Conservation (phyloP, 192 early-diverging fungal genomes). For the Coemansia reversa region DNA sequence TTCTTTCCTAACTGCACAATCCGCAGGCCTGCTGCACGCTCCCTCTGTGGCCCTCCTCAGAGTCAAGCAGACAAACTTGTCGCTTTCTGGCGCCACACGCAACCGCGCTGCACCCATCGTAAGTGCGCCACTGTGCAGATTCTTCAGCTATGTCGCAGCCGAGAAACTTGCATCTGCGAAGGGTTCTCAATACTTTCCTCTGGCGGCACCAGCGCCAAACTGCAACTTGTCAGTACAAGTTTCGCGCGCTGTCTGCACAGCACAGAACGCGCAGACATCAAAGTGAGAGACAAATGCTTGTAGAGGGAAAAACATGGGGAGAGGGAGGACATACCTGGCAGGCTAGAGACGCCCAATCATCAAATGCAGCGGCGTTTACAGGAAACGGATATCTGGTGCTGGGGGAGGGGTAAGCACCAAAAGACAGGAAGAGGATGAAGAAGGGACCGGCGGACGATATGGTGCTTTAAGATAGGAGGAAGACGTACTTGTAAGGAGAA, state of each 20-base stretch:
- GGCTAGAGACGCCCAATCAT: neutral
- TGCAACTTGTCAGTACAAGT: neutral
- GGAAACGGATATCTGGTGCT: neutral
- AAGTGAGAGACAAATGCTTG: neutral
- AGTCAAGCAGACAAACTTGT: neutral
- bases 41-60: neutral
- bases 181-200: neutral
- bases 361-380: neutral
- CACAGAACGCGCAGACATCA: neutral
- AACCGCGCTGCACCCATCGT: neutral
- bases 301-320: neutral
- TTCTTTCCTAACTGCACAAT: neutral
- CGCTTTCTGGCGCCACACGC: neutral
- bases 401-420: neutral
- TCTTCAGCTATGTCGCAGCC: neutral
- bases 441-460: neutral
- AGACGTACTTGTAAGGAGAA: neutral
- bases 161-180: neutral
- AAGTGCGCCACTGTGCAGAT: neutral
- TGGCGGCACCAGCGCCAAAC: neutral
- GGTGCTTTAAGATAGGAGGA: neutral
- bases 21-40: neutral
- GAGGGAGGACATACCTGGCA: neutral
- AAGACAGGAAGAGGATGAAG: neutral
- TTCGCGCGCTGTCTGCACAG: neutral